phyloP scores from a whole-genome alignment of 805 yeast species.

The Lipomyces anomalus region DNA sequence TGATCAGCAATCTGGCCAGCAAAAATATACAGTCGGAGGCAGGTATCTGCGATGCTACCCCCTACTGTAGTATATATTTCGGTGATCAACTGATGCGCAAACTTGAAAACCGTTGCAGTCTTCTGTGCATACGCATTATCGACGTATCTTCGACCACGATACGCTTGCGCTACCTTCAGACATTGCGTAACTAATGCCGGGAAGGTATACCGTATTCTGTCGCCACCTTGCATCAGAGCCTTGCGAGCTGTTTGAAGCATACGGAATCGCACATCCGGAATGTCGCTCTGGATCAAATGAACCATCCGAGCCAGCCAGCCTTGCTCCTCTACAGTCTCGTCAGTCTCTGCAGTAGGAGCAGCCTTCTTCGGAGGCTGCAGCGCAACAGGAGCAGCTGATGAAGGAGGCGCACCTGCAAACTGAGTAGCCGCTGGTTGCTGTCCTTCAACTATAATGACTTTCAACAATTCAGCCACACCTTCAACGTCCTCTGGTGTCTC shows the following conservation, averaged over 20 bases:
- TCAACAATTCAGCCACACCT: conserved; percentile 54
- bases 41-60: conserved; percentile 38
- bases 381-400: no score
- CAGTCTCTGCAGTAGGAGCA: conserved; percentile 34
- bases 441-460: conserved; percentile 45
- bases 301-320: conserved; percentile 55
- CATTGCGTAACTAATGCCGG: conserved; percentile 67
- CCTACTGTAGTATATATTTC: conserved; percentile 49
- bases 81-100: conserved; percentile 59
- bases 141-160: conserved; percentile 28
- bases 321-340: conserved; percentile 32
- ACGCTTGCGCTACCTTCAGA: conserved; percentile 53
- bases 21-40: conserved; percentile 47
- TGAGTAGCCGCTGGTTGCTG: conserved; percentile 20
- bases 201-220: conserved; percentile 57
- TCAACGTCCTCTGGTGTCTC: conserved; percentile 47
- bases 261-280: conserved; percentile 43
- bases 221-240: conserved; percentile 49
- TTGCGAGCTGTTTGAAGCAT: conserved; percentile 44
- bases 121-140: conserved; percentile 28
- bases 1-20: conserved; percentile 79
- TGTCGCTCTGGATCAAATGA: conserved; percentile 52
- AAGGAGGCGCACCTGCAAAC: conserved; percentile 1
- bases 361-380: background rate
- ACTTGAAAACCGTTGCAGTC: conserved; percentile 59